Evolutionary conservation across 306 rosid genomes (phyloP).

Genomic region (Gleditsia sinensis): DNA sequence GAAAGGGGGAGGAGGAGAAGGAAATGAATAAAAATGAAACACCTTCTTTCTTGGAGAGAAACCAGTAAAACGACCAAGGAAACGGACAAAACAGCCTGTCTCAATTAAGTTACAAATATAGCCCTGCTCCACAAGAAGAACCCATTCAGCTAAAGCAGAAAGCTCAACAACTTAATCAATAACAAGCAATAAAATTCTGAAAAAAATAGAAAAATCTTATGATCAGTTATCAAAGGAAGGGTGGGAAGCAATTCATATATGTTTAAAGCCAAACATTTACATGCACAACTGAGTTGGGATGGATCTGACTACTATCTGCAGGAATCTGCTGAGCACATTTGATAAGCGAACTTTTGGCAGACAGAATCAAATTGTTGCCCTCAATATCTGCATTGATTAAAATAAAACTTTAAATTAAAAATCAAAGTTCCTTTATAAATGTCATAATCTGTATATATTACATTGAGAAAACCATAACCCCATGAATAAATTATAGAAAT

Average conservation of each 20-base stretch:
- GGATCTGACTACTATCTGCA: conserved; percentile 66
- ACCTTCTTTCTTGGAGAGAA: conserved; percentile 89
- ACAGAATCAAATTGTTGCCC: conserved; percentile 68
- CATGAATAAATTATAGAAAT: neutral
- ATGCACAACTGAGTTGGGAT: conserved; percentile 70
- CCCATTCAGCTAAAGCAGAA: conserved; percentile 22
- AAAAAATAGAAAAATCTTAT: neutral
- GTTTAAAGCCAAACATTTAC: conserved; percentile 50
- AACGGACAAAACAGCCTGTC: conserved; percentile 93
- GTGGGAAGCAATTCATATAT: neutral
- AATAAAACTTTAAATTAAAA: conserved; percentile 16
- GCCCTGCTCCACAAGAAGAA: conserved; percentile 60
- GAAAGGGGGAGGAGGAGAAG: neutral
- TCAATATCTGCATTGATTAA: conserved; percentile 56
- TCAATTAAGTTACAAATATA: conserved; percentile 85
- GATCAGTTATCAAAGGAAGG: neutral
- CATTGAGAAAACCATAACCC: conserved; percentile 9
- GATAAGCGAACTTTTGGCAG: conserved; percentile 82
- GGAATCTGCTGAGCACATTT: conserved; percentile 74
- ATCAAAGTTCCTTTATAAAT: neutral
- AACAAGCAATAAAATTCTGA: neutral
- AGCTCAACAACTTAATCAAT: neutral
- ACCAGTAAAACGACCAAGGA: conserved; percentile 90
- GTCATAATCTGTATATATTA: conserved; percentile 17
- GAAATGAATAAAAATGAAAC: conserved; percentile 1